Conservation (phyloP, 2,329 filamentous ascomycete genomes). For the Chlorencoelia australis region DNA sequence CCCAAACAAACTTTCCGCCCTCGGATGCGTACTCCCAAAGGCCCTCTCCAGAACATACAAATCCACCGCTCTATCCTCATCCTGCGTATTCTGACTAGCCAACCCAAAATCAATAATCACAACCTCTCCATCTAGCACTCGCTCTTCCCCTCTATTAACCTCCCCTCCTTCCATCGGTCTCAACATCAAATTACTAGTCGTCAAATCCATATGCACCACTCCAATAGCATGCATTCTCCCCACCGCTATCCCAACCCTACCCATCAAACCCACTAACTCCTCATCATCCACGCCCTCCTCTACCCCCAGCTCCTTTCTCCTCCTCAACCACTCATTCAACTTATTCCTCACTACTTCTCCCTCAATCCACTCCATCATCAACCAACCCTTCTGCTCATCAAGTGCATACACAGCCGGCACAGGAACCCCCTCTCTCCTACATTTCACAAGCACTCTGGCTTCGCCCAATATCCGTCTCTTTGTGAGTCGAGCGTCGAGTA, state of each 20-base stretch:
- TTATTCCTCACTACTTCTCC: slow-evolving; percentile 60
- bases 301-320: slow-evolving; percentile 20
- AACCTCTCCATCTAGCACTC: slow-evolving; percentile 58
- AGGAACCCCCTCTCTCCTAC: slow-evolving; percentile 64
- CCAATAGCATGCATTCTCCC: slow-evolving; percentile 73
- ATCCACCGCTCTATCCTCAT: slow-evolving; percentile 93
- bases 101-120: slow-evolving; percentile 93
- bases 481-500: slow-evolving; percentile 79
- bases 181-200: slow-evolving; percentile 94
- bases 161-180: slow-evolving; percentile 23
- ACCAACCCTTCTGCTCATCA: slow-evolving; percentile 55
- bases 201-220: slow-evolving; percentile 89
- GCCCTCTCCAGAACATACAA: slow-evolving; percentile 91
- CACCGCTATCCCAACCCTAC: slow-evolving; percentile 58
- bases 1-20: slow-evolving; percentile 65
- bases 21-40: slow-evolving; percentile 89
- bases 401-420: slow-evolving; percentile 74
- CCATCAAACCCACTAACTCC: slow-evolving; percentile 53
- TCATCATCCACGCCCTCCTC: slow-evolving; percentile 34
- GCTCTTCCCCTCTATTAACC: slow-evolving; percentile 14
- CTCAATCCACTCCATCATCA: slow-evolving; percentile 78
- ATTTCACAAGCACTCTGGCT: slow-evolving; percentile 72
- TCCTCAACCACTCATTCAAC: slow-evolving; percentile 58
- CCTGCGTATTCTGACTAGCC: slow-evolving; percentile 67
- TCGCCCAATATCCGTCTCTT: slow-evolving; percentile 81